Percentiles rank a stretch among this genome's conserved stretches.
Evolutionary conservation across 176 grass and related monocot species (phyloP).

Genomic region (Triticum dicoccoides): DNA sequence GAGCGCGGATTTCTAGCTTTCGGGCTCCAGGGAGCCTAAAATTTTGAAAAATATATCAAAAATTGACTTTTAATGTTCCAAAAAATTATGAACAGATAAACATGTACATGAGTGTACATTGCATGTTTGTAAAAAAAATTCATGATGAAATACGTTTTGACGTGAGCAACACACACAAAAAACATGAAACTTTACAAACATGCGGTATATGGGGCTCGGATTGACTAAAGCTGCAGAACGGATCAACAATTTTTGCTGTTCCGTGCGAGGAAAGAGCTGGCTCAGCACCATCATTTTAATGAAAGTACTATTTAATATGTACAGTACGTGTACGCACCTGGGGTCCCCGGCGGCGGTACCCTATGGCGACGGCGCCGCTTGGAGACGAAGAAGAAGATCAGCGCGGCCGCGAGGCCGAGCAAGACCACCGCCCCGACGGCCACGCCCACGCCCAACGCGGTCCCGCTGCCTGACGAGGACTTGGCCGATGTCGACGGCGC

Average conservation of each 20-base stretch:
- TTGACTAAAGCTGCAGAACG: not conserved
- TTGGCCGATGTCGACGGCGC: slow-evolving; percentile 12
- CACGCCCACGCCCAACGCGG: slow-evolving; percentile 33
- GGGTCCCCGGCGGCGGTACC: not conserved
- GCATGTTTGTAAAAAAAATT: too few species aligned
- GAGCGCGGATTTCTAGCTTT: too few species aligned
- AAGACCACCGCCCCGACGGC: slow-evolving; percentile 37
- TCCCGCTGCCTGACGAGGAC: not conserved
- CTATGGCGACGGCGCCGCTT: slow-evolving; percentile 28
- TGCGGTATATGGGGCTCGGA: too few species aligned
- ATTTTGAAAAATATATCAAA: too few species aligned
- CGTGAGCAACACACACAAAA: too few species aligned
- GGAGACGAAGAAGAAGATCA: slow-evolving; percentile 29
- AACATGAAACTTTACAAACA: too few species aligned
- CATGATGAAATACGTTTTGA: too few species aligned
- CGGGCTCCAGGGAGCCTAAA: too few species aligned
- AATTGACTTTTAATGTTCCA: too few species aligned
- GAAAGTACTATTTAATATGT: not conserved
- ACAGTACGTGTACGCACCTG: slow-evolving; percentile 13
- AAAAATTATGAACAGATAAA: too few species aligned
- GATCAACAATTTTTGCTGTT: not conserved
- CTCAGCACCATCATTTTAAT: not conserved
- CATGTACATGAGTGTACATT: too few species aligned
- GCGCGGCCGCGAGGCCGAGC: slow-evolving; percentile 34
- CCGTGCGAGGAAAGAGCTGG: not conserved